Base-by-base conservation (phyloP, 2,329 filamentous ascomycete species). In the Tolypocladium ovalisporum region DNA sequence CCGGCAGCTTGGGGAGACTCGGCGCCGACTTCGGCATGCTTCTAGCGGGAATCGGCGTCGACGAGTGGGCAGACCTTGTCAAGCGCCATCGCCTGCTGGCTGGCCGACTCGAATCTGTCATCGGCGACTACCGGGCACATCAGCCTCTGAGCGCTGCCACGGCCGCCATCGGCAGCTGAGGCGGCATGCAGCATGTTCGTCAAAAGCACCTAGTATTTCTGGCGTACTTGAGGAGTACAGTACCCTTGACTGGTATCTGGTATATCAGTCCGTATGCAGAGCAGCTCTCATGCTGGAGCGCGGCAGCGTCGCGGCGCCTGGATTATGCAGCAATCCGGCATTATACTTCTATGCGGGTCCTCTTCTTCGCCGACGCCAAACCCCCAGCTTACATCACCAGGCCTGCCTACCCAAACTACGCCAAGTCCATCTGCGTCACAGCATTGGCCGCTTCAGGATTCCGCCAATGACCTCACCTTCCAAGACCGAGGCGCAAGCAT, bases 11-110 rank as follows among this genome's bases (percentile, higher is more conserved):
- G 54, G 93, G 93, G 0, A 82, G 94, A 52, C 75, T 97, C 0
- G 94, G 94, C 2, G 92, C 90, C 1, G 94, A 99, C 70, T 99
- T 99, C 72, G 88, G 92, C 57, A 82, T 96, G 76, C 83, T 97
- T 62, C 79, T 97, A 58, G 90, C 91, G 10, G 65, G 63, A 13
- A 63, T 69, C 37, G 78, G 78, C 1, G 77, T 82, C 54, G 75
- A 81, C 60, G 85, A 96, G 71, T 97, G 92, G 92, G 88, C 91
- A 40, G 88, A 92, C 59, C 83, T 96, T 37, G 90, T 96, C 70
- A 89, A 88, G 71, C 89, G 93, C 63, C 93, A 97, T 74, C 84
- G 90, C 49, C 80, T 92, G 15, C 79, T 97, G 66, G 90, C 92
- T 22, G 90, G 90, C 12, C 83, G 89, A 40, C 72, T 92, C 52